Base-by-base conservation (phyloP, 75 land plant species). In the Picea sitchensis region DNA sequence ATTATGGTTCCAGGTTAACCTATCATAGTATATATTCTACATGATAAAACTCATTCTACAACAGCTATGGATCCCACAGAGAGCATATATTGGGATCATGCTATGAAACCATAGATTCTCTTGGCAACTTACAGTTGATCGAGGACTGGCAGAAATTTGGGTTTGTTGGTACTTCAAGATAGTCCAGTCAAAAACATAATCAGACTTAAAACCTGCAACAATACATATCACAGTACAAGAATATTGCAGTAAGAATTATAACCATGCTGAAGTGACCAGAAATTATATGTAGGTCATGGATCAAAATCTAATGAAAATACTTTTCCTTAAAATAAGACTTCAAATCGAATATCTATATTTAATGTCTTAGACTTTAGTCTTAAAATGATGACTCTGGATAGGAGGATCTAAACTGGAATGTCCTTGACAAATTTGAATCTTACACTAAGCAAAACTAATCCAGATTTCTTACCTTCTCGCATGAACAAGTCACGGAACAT, bases 161-260 rank as follows among this genome's bases (percentile, higher is more conserved):
- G 96, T 85, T 80, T 92, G 96, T 86, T 93, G 96, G 79, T 92
- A 92, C 82, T 93, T 93, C 86, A 93, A 77, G 65, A 93, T 92
- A 4, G 96, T 93, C 95, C 93, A 93, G 85, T 93, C 95, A 80
- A 93, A 93, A 20, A 93, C 91, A 83, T 85, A 91, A 78, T 93
- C 95, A 84, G 90, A 91, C 82, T 93, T 91, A 72, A 91, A 93
- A 31, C 93, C 96, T 93, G 89, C 77, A 83, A 61, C 60, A 14
- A 44, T 17, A 77, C 18, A 74, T 71, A 41, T 1, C 74, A n/a
- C 41, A 4, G 51, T 71, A 71, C 5, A 18, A n/a, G 74, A 71
- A 71, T 71, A 71, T 20, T 44, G 14, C 20, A 67, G 15, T 31
- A 8, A 67, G 5, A 13, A 36, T 31, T 67, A 20, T 20, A 67